Conservation (phyloP, 352 stramenopile species). For the Hyaloperonospora brassicae region DNA sequence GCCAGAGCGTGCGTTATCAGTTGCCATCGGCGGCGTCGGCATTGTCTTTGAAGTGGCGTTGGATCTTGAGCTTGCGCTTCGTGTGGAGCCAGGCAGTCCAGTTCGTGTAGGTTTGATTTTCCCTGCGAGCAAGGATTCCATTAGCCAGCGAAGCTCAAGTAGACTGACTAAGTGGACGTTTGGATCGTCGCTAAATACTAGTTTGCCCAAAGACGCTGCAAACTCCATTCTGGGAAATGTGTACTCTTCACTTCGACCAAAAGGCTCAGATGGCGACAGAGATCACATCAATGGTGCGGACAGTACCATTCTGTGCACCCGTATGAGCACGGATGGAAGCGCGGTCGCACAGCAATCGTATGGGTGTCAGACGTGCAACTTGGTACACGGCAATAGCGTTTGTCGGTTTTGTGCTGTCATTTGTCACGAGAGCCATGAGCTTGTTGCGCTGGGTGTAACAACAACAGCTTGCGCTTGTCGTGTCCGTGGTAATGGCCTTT, state of each 20-base stretch:
- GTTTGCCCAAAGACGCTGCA: constrained; percentile 6
- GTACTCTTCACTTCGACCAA: constrained; percentile 26
- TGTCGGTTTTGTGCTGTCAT: constrained; percentile 61
- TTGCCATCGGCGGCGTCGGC: constrained; percentile 32
- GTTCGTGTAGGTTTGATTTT: constrained; percentile 47
- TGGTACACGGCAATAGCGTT: constrained; percentile 57
- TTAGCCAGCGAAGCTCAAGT: constrained; percentile 8
- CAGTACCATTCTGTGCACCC: constrained; percentile 42
- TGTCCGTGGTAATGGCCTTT: constrained; percentile 41
- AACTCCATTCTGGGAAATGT: constrained; percentile 34
- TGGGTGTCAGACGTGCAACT: constrained; percentile 74
- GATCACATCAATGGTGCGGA: constrained; percentile 10
- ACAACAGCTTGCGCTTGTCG: constrained; percentile 67
- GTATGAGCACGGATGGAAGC: constrained; percentile 70
- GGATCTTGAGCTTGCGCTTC: constrained; percentile 45
- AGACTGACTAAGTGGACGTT: constrained; percentile 31
- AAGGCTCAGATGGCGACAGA: constrained; percentile 9
- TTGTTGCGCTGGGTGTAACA: constrained; percentile 63
- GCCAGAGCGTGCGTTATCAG: constrained; percentile 32
- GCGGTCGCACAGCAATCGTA: constrained; percentile 72
- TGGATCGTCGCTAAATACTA: constrained; percentile 15
- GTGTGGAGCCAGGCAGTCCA: constrained; percentile 21
- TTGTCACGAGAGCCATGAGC: constrained; percentile 77
- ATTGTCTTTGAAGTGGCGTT: constrained; percentile 47
- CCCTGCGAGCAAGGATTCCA: constrained; percentile 10